These are phyloP conservation scores for Arthrobotrys entomopaga DNA, from an alignment of 2,329 filamentous ascomycete genomes.

Conservation along the genomic window DNA sequence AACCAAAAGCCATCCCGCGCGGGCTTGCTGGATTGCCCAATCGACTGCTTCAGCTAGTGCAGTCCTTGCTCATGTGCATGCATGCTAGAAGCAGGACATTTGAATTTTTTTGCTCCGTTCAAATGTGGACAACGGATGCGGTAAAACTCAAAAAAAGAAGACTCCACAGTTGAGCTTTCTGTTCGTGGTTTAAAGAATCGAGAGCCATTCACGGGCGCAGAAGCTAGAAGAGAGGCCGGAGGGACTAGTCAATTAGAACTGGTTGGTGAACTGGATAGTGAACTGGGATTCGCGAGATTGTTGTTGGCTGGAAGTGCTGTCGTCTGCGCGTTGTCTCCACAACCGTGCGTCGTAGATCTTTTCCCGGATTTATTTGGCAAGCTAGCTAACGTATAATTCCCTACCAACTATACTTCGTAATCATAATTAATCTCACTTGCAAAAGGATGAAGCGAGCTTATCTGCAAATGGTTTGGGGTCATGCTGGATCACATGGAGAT, in stretches of 20 bases:
- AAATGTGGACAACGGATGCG: background rate
- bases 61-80: too few relatives aligned
- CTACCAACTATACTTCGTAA: too few relatives aligned
- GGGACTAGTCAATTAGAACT: too few relatives aligned
- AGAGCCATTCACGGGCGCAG: slow-evolving; percentile 6
- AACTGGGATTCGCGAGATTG: slow-evolving; percentile 16
- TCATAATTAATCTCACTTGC: too few relatives aligned
- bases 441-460: slow-evolving; percentile 17
- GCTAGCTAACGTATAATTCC: too few relatives aligned
- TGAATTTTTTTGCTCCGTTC: background rate
- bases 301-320: background rate
- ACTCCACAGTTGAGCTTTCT: background rate
- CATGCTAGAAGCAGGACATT: too few relatives aligned
- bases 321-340: slow-evolving; percentile 30
- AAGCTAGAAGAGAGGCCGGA: background rate
- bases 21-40: too few relatives aligned
- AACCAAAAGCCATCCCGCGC: slow-evolving; percentile 2
- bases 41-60: too few relatives aligned
- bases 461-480: slow-evolving; percentile 26
- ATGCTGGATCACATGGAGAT: slow-evolving; percentile 41
- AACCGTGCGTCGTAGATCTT: slow-evolving; percentile 53
- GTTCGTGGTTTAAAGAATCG: background rate
- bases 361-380: slow-evolving; percentile 9
- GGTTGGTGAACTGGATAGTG: slow-evolving; percentile 9
- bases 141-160: background rate